Evolutionary conservation across 2,329 filamentous ascomycete species (phyloP), one percentile per base, ranked within the genome.

Genomic region (Colletotrichum sp.): DNA sequence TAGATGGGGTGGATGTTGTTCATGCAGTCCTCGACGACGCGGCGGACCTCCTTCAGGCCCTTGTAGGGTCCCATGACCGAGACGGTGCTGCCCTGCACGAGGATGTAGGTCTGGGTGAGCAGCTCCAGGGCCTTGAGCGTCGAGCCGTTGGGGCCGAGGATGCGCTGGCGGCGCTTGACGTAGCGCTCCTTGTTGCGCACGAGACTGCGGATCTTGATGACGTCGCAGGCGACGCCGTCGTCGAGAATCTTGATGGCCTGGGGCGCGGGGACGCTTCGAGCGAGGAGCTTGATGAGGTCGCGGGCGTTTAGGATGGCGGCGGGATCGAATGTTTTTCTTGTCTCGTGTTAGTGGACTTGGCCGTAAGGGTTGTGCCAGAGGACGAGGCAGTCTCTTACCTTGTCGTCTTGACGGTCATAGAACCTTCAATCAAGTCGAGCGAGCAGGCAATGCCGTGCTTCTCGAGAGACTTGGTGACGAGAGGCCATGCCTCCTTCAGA

Each of bases 61-160:
- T 97, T 98, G 87, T 94, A 98, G 0, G 93, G 92, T 0, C 97
- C 97, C 94, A 99, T 98, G 7, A 91, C 94, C 1, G 93, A 92
- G 32, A 99, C 97, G 0, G 97, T 98, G 85, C 98, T 98, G 79
- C 97, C 97, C 84, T 99, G 97, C 1, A 99, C 97, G 56, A 98
- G 90, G 69, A 99, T 94, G 84, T 98, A 98, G 72, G 95, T 97
- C 81, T 93, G 89, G 1, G 97, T 99, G 70, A 99, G 90, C 4
- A 98, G 90, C 84, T 98, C 96, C 32, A 99, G 90, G 2, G 97
- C 97, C 84, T 98, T 98, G 69, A 99, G 89, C 3, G 97, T 99
- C 64, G 94, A 95, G 48, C 96, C 97, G 78, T 95, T 94, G 18
- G 96, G 96, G 0, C 97, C 97, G 28, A 99, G 89, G 74, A 99